Conservation (phyloP, 805 yeast species). For the Ogataea salicorniae region DNA sequence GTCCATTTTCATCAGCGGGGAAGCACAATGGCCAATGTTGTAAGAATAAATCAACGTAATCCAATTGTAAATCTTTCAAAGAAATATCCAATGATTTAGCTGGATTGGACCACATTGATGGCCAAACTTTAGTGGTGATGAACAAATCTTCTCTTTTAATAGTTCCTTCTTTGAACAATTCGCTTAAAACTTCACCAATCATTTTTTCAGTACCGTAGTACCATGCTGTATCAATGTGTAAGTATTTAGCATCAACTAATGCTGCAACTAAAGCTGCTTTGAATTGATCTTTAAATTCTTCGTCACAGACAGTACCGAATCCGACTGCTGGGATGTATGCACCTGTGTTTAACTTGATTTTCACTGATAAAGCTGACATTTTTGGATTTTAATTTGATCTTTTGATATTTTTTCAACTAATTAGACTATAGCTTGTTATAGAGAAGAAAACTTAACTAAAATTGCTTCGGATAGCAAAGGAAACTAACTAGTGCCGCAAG, state of each 20-base stretch:
- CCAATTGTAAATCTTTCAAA: conserved; percentile 36
- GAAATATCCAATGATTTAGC: conserved; percentile 38
- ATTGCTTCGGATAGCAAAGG: no score
- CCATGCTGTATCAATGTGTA: conserved; percentile 52
- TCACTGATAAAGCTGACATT: conserved; percentile 14
- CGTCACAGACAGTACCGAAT: conserved; percentile 50
- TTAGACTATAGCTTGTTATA: no score
- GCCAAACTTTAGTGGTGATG: conserved; percentile 72
- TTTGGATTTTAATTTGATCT: neutral
- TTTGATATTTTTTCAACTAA: no score
- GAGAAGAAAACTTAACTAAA: no score
- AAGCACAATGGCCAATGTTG: conserved; percentile 49
- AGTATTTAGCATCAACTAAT: conserved; percentile 37
- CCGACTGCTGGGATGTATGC: conserved; percentile 61
- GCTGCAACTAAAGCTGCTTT: conserved; percentile 23
- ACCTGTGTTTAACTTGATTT: conserved; percentile 55
- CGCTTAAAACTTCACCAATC: conserved; percentile 43
- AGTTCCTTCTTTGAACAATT: conserved; percentile 40
- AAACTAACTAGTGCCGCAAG: no score
- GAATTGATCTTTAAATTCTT: conserved; percentile 8
- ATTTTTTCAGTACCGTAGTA: conserved; percentile 39
- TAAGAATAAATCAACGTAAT: conserved; percentile 41
- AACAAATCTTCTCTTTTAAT: conserved; percentile 52
- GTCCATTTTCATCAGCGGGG: conserved; percentile 36
- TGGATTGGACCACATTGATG: conserved; percentile 37